Evolutionary conservation across 2,329 filamentous ascomycete genomes (phyloP), one percentile per base, ranked within the genome.

Genomic region (Xylaria sp.): DNA sequence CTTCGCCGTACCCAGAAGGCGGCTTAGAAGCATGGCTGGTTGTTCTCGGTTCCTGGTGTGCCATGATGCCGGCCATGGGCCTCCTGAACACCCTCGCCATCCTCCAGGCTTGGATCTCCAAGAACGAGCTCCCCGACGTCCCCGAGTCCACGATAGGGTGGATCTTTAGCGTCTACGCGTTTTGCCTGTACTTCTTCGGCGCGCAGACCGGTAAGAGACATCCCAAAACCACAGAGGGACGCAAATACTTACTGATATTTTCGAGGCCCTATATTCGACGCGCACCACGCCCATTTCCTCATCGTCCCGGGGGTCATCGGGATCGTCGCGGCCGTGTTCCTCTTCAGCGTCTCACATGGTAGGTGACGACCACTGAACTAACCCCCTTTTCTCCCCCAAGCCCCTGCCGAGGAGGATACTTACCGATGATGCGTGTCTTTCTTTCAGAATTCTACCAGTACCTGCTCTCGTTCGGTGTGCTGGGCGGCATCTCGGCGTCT

Each of bases 91-190:
- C 81, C 48, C 73, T 88, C 19, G 87, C 86, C 2, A 83, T 85
- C 0, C 84, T 89, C 68, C 83, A 90, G 67, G 79, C 84, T 7
- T 89, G 89, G 69, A 74, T 91, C 21, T 73, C 80, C 38, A 78
- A 76, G n/a, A 74, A 91, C 61, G 85, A 90, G 56, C 74, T 92
- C 9, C 71, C 73, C 6, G 71, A 76, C 9, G 82, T 87, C 59
- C 78, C 75, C 29, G 80, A 84, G 40, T 82, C 82, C 9, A 79
- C 76, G 5, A 81, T 87, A 29, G 87, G 86, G 1, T 92, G 89
- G 89, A 89, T 92, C 52, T 89, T 90, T 61, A 82, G 85, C 60
- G 74, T 88, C 45, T 91, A 88, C 63, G 78, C 84, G 19, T 91
- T 90, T 65, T 75, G 91, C 38, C 78, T 86, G 13, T 89, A 90